phyloP scores from a whole-genome alignment of 1,284 basidiomycete species.

The Papiliotrema nemorosa region DNA sequence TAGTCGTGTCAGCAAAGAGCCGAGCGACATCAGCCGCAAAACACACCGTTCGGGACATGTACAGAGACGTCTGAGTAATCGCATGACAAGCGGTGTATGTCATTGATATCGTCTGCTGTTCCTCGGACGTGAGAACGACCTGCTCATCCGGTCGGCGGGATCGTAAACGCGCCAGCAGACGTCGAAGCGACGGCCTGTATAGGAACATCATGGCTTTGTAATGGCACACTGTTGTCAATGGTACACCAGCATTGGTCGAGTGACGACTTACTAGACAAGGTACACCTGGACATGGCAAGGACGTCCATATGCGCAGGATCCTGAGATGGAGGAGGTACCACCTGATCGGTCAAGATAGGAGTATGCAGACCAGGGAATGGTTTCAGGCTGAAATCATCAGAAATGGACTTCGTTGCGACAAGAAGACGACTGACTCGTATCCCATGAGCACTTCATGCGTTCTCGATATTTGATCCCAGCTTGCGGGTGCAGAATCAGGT shows the following conservation, averaged over 20 bases:
- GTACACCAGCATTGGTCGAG: conserved; percentile 3
- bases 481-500: conserved; percentile 30
- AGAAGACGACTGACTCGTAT: conserved; percentile 34
- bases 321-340: conserved; percentile 17
- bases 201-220: conserved; percentile 41
- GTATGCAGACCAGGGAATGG: conserved; percentile 27
- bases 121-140: conserved; percentile 19
- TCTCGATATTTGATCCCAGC: conserved; percentile 23
- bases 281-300: conserved; percentile 14
- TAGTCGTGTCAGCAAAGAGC: conserved; percentile 2
- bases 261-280: conserved; percentile 19
- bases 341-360: conserved; percentile 25
- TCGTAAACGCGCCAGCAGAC: conserved; percentile 32
- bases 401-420: no score
- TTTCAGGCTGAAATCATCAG: neutral
- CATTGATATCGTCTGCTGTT: conserved; percentile 23
- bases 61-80: conserved; percentile 30
- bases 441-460: conserved; percentile 23
- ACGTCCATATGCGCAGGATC: conserved; percentile 19
- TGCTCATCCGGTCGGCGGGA: conserved; percentile 10
- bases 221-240: conserved; percentile 28
- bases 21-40: neutral
- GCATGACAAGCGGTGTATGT: conserved; percentile 35
- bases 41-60: conserved; percentile 27
- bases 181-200: conserved; percentile 36